phyloP scores from a whole-genome alignment of 2,329 filamentous ascomycete genomes.

The Exophiala mesophila region DNA sequence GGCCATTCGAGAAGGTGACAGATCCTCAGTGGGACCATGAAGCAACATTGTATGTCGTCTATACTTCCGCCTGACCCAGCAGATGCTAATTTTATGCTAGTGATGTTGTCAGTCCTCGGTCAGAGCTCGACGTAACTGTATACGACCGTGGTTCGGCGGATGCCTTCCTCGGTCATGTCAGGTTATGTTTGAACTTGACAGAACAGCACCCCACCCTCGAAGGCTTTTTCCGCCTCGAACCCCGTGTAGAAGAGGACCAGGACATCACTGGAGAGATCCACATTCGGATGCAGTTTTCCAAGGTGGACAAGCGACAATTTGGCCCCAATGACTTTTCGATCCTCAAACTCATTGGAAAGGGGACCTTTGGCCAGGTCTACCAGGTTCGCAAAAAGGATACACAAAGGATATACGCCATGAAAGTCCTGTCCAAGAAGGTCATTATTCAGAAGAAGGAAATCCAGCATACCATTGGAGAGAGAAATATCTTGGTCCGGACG shows the following conservation, averaged over 20 bases:
- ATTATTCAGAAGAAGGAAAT: constrained; percentile 99
- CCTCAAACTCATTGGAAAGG: constrained; percentile 92
- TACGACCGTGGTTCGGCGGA: constrained; percentile 80
- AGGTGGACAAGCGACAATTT: constrained; percentile 82
- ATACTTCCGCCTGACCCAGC: background rate
- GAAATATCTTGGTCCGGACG: constrained; percentile 94
- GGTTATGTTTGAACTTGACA: constrained; percentile 68
- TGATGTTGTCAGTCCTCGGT: constrained; percentile 88
- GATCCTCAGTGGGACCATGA: constrained; percentile 95
- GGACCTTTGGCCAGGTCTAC: constrained; percentile 97
- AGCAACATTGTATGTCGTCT: constrained; percentile 74
- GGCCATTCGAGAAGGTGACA: constrained; percentile 61
- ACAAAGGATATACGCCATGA: constrained; percentile 96
- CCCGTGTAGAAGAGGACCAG: constrained; percentile 73
- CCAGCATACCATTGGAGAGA: constrained; percentile 90
- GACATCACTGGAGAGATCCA: constrained; percentile 81
- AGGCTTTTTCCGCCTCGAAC: constrained; percentile 78
- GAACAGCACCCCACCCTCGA: constrained; percentile 66
- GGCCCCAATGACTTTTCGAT: constrained; percentile 96
- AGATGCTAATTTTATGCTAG: constrained; percentile 45
- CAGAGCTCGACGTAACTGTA: constrained; percentile 85
- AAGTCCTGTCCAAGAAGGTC: constrained; percentile 97
- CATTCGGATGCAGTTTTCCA: constrained; percentile 79
- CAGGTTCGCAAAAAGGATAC: constrained; percentile 98
- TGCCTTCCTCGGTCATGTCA: constrained; percentile 85